These are phyloP conservation scores for Fagopyrum homotropicum DNA, from an alignment of 148 eudicot species.

Conservation along the genomic window DNA sequence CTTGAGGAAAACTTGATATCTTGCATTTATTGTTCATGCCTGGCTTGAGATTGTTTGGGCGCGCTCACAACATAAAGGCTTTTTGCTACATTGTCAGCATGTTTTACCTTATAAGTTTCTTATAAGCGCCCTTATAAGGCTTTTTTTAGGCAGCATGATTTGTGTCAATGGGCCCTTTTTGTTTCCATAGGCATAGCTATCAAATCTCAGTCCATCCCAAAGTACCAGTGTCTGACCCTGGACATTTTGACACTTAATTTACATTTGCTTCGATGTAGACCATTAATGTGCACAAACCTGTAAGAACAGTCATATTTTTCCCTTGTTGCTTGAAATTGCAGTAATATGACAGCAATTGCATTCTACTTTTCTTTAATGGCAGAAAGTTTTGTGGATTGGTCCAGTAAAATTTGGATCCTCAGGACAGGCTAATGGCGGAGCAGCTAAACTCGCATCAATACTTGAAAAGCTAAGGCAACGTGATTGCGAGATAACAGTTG, in stretches of 20 bases:
- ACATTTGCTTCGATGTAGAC: not conserved
- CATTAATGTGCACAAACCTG: not conserved
- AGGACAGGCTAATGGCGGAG: conserved; percentile 29
- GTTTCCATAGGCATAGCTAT: not conserved
- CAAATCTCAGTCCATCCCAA: not conserved
- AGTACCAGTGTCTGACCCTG: not conserved
- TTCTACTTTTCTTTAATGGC: conserved; percentile 17
- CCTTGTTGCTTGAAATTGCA: not conserved
- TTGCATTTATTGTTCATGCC: not conserved
- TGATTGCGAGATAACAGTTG: conserved; percentile 43
- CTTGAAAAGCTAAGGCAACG: conserved; percentile 41
- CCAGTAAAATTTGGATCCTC: conserved; percentile 41
- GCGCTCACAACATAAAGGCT: too few species aligned
- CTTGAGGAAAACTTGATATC: not conserved
- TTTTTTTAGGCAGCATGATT: too few species aligned
- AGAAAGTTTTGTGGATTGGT: conserved; percentile 83
- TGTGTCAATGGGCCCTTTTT: not conserved
- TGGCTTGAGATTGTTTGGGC: not conserved
- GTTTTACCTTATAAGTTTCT: too few species aligned
- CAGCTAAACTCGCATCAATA: conserved; percentile 39
- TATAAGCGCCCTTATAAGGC: too few species aligned
- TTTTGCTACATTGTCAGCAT: too few species aligned
- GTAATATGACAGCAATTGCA: not conserved
- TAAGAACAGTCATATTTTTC: not conserved
- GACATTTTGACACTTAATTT: not conserved